Conservation (phyloP, 345 rosid species). For the Lagerstroemia speciosa region DNA sequence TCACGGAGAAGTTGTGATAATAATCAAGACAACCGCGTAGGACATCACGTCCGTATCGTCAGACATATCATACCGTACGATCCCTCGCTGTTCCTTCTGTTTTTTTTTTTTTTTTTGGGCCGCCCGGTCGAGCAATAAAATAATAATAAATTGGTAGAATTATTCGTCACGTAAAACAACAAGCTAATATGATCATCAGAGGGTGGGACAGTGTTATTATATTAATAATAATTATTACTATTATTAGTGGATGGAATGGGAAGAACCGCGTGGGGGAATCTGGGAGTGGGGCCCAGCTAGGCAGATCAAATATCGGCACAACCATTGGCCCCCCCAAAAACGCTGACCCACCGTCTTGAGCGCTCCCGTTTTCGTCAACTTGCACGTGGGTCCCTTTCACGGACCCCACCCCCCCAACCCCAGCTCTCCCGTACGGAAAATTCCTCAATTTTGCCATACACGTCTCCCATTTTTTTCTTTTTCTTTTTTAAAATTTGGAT, state of each 20-base stretch:
- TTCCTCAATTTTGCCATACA: not conserved
- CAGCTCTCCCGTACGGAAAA: not conserved
- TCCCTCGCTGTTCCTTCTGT: not conserved
- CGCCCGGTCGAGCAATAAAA: no score
- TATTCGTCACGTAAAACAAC: no score
- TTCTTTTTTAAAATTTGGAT: not conserved
- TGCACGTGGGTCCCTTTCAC: not conserved
- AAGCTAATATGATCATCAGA: no score
- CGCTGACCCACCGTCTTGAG: constrained; percentile 3
- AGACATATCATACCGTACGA: no score
- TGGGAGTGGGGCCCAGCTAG: constrained; percentile 1
- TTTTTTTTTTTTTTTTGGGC: not conserved
- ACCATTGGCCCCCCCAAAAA: not conserved
- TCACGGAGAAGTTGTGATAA: no score
- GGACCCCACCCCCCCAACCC: no score
- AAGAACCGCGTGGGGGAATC: not conserved
- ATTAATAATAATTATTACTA: not conserved
- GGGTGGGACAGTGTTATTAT: not conserved
- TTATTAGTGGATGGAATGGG: not conserved
- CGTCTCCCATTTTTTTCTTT: no score
- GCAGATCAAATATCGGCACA: not conserved
- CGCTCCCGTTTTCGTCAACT: constrained; percentile 5
- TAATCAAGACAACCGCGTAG: no score
- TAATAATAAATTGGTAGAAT: no score
- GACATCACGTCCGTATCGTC: no score